Conservation (phyloP, 1,284 basidiomycete species). For the Schizopora paradoxa region DNA sequence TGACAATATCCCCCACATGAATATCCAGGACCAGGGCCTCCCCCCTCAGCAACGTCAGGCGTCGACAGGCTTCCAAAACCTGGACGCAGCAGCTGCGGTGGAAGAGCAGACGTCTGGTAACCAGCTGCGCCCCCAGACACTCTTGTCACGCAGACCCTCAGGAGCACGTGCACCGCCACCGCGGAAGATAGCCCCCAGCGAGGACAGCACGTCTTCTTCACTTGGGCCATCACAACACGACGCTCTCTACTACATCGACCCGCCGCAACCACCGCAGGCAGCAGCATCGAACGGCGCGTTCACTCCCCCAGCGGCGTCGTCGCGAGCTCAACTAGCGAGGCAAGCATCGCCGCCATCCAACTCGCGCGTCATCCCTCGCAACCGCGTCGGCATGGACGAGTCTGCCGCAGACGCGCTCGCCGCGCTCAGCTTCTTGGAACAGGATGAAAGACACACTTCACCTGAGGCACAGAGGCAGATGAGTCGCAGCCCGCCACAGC, state of each 20-base stretch:
- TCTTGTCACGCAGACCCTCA: slow-evolving; percentile 68
- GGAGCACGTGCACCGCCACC: slow-evolving; percentile 75
- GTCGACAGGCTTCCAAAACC: slow-evolving; percentile 34
- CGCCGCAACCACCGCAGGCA: slow-evolving; percentile 12
- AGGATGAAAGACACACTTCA: slow-evolving; percentile 31
- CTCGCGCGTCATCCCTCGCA: slow-evolving; percentile 9
- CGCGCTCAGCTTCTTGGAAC: slow-evolving; percentile 68
- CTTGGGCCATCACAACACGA: slow-evolving; percentile 22
- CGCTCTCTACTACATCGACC: slow-evolving; percentile 9
- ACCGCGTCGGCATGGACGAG: slow-evolving; percentile 35
- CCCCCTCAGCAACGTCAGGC: slow-evolving; percentile 31
- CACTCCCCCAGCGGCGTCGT: not conserved
- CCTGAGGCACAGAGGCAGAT: slow-evolving; percentile 17
- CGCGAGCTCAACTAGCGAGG: slow-evolving; percentile 9
- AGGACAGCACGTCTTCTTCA: slow-evolving; percentile 25
- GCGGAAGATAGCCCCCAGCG: slow-evolving; percentile 28
- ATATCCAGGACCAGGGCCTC: slow-evolving; percentile 24
- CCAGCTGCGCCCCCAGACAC: slow-evolving; percentile 33
- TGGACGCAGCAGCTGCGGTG: too few species aligned
- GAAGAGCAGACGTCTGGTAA: too few species aligned
- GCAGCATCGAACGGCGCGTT: not conserved
- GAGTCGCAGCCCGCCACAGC: slow-evolving; percentile 13
- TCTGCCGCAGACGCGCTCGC: slow-evolving; percentile 66
- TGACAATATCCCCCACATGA: slow-evolving; percentile 35
- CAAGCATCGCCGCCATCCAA: slow-evolving; percentile 5